phyloP scores from a whole-genome alignment of 1,284 basidiomycete species.

The Tilletia walkeri region DNA sequence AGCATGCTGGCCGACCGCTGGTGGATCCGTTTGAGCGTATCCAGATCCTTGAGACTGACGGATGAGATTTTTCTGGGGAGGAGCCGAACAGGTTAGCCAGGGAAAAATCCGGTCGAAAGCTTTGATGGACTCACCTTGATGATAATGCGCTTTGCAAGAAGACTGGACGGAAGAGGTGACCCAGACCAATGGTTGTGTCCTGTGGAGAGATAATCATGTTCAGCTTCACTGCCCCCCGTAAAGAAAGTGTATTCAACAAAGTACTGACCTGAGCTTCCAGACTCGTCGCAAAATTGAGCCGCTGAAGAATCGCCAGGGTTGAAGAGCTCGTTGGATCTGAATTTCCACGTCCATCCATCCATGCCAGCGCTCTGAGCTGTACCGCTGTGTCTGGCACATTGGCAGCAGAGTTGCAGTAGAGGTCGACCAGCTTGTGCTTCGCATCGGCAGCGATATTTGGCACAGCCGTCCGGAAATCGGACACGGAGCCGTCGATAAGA shows the following conservation, averaged over 20 bases:
- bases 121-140: slow-evolving; percentile 15
- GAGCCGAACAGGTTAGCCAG: neutral
- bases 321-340: too few species aligned
- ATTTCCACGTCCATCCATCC: neutral
- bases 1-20: slow-evolving; percentile 30
- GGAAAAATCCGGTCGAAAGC: neutral
- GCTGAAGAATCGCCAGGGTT: neutral
- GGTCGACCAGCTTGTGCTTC: neutral
- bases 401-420: neutral
- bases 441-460: neutral
- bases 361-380: neutral
- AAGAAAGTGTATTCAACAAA: neutral
- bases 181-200: slow-evolving; percentile 6
- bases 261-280: slow-evolving; percentile 5
- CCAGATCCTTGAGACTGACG: slow-evolving; percentile 16
- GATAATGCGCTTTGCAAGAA: slow-evolving; percentile 18
- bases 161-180: slow-evolving; percentile 7
- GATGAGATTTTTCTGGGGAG: slow-evolving; percentile 7
- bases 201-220: neutral
- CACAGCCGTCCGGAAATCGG: neutral
- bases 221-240: neutral
- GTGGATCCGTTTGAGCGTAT: slow-evolving; percentile 28
- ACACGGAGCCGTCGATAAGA: neutral
- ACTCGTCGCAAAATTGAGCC: neutral
- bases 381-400: neutral